phyloP scores from a whole-genome alignment of 805 yeast species.

The Kodamaea nitidulidarum region DNA sequence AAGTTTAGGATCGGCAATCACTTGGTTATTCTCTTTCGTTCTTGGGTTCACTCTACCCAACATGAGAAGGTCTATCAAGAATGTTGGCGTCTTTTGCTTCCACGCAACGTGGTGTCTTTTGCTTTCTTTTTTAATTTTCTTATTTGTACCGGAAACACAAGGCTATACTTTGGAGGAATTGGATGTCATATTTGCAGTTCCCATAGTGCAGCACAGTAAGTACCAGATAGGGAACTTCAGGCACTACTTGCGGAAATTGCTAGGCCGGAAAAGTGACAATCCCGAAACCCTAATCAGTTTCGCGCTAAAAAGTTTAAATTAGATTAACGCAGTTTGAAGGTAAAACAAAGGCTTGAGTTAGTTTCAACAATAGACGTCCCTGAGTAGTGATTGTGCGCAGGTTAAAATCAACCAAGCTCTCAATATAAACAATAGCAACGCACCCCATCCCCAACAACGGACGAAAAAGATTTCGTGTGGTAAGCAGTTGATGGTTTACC shows the following conservation, averaged over 20 bases:
- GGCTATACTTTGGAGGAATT: conserved; percentile 82
- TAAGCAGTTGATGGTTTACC: too few relatives aligned
- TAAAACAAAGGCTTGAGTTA: too few relatives aligned
- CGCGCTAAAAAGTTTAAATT: neutral
- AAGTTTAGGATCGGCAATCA: conserved; percentile 23
- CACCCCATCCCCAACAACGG: too few relatives aligned
- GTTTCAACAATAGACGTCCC: too few relatives aligned
- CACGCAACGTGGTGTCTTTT: conserved; percentile 81
- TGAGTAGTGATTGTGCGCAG: too few relatives aligned
- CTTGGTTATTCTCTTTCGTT: conserved; percentile 25
- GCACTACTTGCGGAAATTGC: neutral
- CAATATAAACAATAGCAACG: too few relatives aligned
- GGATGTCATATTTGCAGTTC: conserved; percentile 61
- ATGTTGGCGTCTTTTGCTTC: conserved; percentile 88
- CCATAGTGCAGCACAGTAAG: conserved; percentile 49
- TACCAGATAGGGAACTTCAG: conserved; percentile 20
- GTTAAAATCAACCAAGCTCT: too few relatives aligned
- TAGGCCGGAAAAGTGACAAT: neutral
- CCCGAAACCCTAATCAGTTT: neutral
- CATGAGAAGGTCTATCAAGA: conserved; percentile 51
- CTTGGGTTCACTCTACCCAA: conserved; percentile 25
- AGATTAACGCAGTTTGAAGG: too few relatives aligned
- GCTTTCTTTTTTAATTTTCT: conserved; percentile 66
- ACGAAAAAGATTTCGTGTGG: too few relatives aligned
- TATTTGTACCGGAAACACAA: conserved; percentile 72